Percentiles rank a stretch among this genome's conserved stretches.
These are phyloP conservation scores for Calonectria pteridis DNA, from an alignment of 2,329 filamentous ascomycete genomes.

Conservation along the genomic window DNA sequence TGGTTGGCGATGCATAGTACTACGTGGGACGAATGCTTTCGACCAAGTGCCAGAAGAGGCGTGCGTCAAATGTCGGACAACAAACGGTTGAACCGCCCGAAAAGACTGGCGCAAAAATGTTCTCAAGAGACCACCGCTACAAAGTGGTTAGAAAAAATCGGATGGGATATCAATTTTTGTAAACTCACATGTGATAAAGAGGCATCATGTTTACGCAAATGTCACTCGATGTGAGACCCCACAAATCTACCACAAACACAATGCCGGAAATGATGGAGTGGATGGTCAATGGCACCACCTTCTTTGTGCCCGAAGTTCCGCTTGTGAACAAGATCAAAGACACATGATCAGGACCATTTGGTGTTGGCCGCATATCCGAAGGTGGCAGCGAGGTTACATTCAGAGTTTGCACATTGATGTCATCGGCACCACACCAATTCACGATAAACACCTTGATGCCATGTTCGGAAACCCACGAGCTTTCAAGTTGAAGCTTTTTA, in stretches of 20 bases:
- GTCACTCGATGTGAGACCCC: slow-evolving; percentile 61
- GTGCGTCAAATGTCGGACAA: slow-evolving; percentile 66
- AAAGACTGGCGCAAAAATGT: slow-evolving; percentile 67
- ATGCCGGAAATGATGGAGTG: slow-evolving; percentile 65
- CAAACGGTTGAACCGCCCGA: slow-evolving; percentile 67
- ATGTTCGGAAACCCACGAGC: slow-evolving; percentile 44
- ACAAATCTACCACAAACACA: slow-evolving; percentile 65
- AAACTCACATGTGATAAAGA: slow-evolving; percentile 65
- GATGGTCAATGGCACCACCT: slow-evolving; percentile 65
- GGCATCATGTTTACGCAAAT: slow-evolving; percentile 72
- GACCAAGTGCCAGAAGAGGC: slow-evolving; percentile 67
- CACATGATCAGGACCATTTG: slow-evolving; percentile 61
- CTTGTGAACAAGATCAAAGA: slow-evolving; percentile 68
- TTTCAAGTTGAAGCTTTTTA: slow-evolving; percentile 52
- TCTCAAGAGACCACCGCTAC: slow-evolving; percentile 64
- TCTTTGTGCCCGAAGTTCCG: slow-evolving; percentile 70
- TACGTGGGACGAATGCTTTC: slow-evolving; percentile 63
- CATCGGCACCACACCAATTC: slow-evolving; percentile 52
- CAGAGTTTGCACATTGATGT: slow-evolving; percentile 46
- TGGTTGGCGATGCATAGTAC: slow-evolving; percentile 70
- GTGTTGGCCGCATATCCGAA: neutral
- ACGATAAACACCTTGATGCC: slow-evolving; percentile 56
- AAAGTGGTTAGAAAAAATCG: slow-evolving; percentile 17
- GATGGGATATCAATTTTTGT: neutral
- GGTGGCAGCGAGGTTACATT: neutral